phyloP scores from a whole-genome alignment of 495 filamentous ascomycete genomes.

The Pyrenopolyporus hunteri region DNA sequence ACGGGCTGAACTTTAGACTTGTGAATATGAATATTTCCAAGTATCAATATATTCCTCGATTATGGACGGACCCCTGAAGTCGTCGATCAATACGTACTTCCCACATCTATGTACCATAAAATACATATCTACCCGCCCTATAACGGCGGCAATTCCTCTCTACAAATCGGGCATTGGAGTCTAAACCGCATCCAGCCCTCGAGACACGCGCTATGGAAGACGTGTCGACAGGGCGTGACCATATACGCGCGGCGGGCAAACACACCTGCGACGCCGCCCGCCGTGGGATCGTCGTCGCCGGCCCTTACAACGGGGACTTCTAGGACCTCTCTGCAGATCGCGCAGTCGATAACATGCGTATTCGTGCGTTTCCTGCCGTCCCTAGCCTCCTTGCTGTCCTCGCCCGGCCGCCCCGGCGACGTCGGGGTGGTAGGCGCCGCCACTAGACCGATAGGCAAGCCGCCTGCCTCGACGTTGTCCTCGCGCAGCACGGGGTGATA shows the following conservation, averaged over 20 bases:
- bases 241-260: slow-evolving; percentile 85
- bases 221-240: slow-evolving; percentile 96
- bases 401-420: slow-evolving; percentile 41
- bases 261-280: slow-evolving; percentile 68
- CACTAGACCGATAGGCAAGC: slow-evolving; percentile 74
- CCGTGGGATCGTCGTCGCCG: slow-evolving; percentile 55
- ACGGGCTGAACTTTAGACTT: too few relatives aligned
- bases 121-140: slow-evolving; percentile 39
- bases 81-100: background rate
- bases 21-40: too few relatives aligned
- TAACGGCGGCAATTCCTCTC: slow-evolving; percentile 84
- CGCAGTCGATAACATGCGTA: slow-evolving; percentile 72
- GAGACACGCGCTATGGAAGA: slow-evolving; percentile 91
- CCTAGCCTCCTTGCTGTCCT: slow-evolving; percentile 24
- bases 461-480: slow-evolving; percentile 77
- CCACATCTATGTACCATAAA: background rate
- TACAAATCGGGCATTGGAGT: slow-evolving; percentile 93
- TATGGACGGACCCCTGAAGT: background rate
- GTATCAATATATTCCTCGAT: background rate
- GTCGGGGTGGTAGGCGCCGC: slow-evolving; percentile 45
- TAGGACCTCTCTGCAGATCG: slow-evolving; percentile 90
- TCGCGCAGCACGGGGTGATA: slow-evolving; percentile 93
- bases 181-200: slow-evolving; percentile 96
- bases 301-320: slow-evolving; percentile 81
- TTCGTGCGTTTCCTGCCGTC: slow-evolving; percentile 52